Evolutionary conservation across 345 rosid genomes (phyloP), one percentile per base, ranked within the genome.

Genomic region (Cardiospermum halicacabum): DNA sequence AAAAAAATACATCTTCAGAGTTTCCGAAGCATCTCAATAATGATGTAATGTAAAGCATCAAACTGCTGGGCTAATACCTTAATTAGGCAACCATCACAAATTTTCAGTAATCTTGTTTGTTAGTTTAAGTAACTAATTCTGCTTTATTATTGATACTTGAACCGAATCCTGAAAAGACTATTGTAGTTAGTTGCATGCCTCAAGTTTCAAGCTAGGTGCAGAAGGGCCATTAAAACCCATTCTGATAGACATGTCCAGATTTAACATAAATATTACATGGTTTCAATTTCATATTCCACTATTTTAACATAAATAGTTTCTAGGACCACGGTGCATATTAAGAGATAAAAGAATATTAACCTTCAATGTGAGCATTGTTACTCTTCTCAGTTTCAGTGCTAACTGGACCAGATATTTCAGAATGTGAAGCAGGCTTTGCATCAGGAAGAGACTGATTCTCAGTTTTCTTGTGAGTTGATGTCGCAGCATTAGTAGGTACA

Each of bases 311-410:
- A 8, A 19, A 19, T 34, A 30, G 21, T 32, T 47, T 30, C 55
- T 18, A 63, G 22, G 32, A 56, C 24, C 21, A 47, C 12, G 28
- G 28, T 11, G 19, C 26, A 28, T 1, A 28, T 13, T 7, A 34
- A 40, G 18, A 24, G 31, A 32, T 19, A 39, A 58, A 59, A 26
- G n/a, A 39, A 18, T 19, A 65, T 39, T 5, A 66, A 86, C 92
- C 92, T 75, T 86, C 88, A 55, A 79, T 87, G 15, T 80, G 74
- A 69, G 62, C 71, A 70, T 72, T 61, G 45, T 69, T 65, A 67
- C 69, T 87, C 67, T 89, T 81, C 30, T 79, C 75, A 42, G 60
- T 66, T 62, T 70, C 64, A 19, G 50, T 68, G 32, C 36, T 58
- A 53, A 63, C 66, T 8, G 83, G 69, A 48, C 66, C 55, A 36